phyloP scores from a whole-genome alignment of 768 basidiomycete species.

The Lactarius vividus region DNA sequence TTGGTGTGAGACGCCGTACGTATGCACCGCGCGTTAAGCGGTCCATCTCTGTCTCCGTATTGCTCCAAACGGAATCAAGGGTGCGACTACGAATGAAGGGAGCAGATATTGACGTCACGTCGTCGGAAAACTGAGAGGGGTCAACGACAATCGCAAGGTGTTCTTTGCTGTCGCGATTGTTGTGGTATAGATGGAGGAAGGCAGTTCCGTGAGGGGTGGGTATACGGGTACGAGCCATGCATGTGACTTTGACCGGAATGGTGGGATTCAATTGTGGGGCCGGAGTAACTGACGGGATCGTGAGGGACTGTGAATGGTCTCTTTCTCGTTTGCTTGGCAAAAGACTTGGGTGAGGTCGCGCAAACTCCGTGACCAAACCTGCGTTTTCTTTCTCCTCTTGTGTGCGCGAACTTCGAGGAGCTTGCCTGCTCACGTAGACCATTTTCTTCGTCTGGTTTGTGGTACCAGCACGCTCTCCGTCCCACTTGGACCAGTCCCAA shows the following conservation, averaged over 20 bases:
- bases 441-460: slow-evolving; percentile 46
- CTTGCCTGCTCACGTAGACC: slow-evolving; percentile 72
- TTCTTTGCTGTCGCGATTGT: slow-evolving; percentile 88
- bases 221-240: slow-evolving; percentile 96
- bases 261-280: slow-evolving; percentile 22
- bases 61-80: slow-evolving; percentile 81
- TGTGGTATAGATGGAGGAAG: slow-evolving; percentile 94
- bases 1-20: slow-evolving; percentile 72
- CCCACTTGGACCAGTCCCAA: slow-evolving; percentile 59
- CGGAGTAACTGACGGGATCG: slow-evolving; percentile 21
- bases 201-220: slow-evolving; percentile 93
- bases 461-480: slow-evolving; percentile 40
- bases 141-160: slow-evolving; percentile 96
- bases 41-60: slow-evolving; percentile 88
- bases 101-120: slow-evolving; percentile 34
- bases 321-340: slow-evolving; percentile 39
- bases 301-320: slow-evolving; percentile 22
- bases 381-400: slow-evolving; percentile 52
- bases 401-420: slow-evolving; percentile 62
- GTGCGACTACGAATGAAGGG: slow-evolving; percentile 72
- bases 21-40: slow-evolving; percentile 93
- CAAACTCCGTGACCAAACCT: slow-evolving; percentile 38
- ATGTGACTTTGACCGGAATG: slow-evolving; percentile 66
- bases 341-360: slow-evolving; percentile 39
- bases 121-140: slow-evolving; percentile 72